Evolutionary conservation across 805 yeast species (phyloP).

Genomic region (Schwanniomyces pseudopolymorphus): DNA sequence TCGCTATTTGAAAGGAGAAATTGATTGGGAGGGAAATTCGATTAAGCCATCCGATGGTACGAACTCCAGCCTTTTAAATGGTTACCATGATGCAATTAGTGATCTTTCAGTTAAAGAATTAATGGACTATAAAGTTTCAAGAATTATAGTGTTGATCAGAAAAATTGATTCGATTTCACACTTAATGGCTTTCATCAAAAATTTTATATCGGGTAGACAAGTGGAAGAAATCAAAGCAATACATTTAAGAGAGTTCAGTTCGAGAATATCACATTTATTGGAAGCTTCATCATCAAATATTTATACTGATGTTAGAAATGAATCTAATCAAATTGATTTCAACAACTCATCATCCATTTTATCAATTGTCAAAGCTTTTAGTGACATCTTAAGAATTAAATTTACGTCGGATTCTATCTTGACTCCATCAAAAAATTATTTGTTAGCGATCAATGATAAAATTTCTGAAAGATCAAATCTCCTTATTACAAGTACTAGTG

Average conservation of each 20-base stretch:
- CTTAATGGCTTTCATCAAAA: slow-evolving; percentile 32
- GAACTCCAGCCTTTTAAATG: background rate
- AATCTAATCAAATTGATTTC: slow-evolving; percentile 21
- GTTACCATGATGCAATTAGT: background rate
- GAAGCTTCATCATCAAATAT: slow-evolving; percentile 53
- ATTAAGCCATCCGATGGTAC: slow-evolving; percentile 5
- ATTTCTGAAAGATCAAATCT: slow-evolving; percentile 24
- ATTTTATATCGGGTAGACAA: slow-evolving; percentile 20
- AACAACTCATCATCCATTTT: slow-evolving; percentile 32
- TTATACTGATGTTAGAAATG: slow-evolving; percentile 10
- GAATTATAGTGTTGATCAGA: slow-evolving; percentile 26
- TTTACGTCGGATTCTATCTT: slow-evolving; percentile 29
- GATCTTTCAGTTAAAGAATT: slow-evolving; percentile 13
- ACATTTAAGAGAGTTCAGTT: slow-evolving; percentile 59
- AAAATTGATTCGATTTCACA: slow-evolving; percentile 32
- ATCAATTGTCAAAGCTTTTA: slow-evolving; percentile 33
- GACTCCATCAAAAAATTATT: slow-evolving; percentile 28
- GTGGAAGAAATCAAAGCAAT: slow-evolving; percentile 45
- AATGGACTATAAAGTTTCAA: slow-evolving; percentile 19
- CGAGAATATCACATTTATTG: slow-evolving; percentile 66
- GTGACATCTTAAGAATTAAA: slow-evolving; percentile 28
- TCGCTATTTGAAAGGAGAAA: slow-evolving; percentile 22
- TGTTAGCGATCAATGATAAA: slow-evolving; percentile 32
- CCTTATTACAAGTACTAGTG: slow-evolving; percentile 23
- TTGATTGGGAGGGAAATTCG: slow-evolving; percentile 26